These are phyloP conservation scores for Cyberlindnera meyerae DNA, from an alignment of 805 yeast species.

Conservation along the genomic window DNA sequence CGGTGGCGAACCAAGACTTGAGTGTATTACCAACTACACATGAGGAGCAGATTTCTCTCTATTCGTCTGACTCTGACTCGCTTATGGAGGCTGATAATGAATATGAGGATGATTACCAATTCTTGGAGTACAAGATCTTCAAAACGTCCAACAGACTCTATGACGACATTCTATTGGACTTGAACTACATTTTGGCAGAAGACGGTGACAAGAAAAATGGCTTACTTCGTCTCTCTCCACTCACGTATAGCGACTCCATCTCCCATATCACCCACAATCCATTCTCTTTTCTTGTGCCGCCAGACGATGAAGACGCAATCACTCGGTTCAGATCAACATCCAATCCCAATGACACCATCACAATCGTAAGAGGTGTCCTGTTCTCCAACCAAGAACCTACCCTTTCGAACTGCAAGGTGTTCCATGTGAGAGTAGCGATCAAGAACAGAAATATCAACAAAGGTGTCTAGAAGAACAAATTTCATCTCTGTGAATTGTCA, in stretches of 20 bases:
- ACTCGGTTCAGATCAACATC: conserved; percentile 14
- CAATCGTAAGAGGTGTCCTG: conserved; percentile 25
- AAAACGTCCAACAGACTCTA: conserved; percentile 65
- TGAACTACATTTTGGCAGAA: conserved; percentile 26
- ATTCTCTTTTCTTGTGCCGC: conserved; percentile 21
- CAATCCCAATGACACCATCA: conserved; percentile 21
- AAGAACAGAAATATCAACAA: conserved; percentile 22
- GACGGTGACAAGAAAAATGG: conserved; percentile 17
- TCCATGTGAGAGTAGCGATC: conserved; percentile 32
- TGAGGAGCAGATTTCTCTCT: not conserved
- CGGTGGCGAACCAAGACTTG: too few relatives aligned
- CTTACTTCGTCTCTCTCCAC: conserved; percentile 26
- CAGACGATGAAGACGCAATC: conserved; percentile 26
- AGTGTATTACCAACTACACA: too few relatives aligned
- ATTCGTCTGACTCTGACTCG: not conserved
- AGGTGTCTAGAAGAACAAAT: conserved; percentile 28
- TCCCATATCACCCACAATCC: conserved; percentile 17
- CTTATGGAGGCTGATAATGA: conserved; percentile 8
- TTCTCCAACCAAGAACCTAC: conserved; percentile 26
- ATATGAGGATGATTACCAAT: conserved; percentile 6
- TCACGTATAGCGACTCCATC: conserved; percentile 28
- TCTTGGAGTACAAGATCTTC: conserved; percentile 26
- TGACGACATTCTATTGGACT: conserved; percentile 53
- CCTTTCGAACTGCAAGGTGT: conserved; percentile 22
- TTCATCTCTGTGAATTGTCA: conserved; percentile 25